Evolutionary conservation across 164 flowering plant species (phyloP).

Genomic region (Litsea cubeba): DNA sequence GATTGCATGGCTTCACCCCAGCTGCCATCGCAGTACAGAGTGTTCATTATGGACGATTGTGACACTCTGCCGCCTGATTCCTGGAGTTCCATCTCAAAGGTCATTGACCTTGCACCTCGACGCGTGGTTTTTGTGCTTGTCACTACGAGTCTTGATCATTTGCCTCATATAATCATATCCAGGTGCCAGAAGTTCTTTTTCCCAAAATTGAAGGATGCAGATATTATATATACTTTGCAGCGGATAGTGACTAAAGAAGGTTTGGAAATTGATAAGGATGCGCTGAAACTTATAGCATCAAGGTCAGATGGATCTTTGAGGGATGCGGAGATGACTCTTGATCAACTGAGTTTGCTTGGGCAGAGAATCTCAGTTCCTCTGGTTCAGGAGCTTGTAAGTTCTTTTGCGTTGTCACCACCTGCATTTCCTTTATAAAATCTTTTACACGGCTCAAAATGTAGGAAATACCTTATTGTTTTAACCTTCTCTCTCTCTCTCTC

Average conservation of each 20-base stretch:
- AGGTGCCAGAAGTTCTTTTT: constrained; percentile 97
- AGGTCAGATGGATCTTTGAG: constrained; percentile 94
- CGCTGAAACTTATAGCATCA: constrained; percentile 85
- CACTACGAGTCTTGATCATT: constrained; percentile 73
- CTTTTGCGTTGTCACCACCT: constrained; percentile 5
- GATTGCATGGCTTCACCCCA: constrained; percentile 55
- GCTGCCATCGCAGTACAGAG: constrained; percentile 53
- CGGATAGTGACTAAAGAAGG: constrained; percentile 80
- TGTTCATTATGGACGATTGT: constrained; percentile 89
- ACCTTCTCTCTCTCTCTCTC: too few species aligned
- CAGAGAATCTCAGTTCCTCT: constrained; percentile 77
- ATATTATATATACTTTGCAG: constrained; percentile 74
- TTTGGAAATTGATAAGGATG: constrained; percentile 82
- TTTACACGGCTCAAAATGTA: not conserved
- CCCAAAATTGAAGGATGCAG: constrained; percentile 96
- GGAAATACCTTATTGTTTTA: too few species aligned
- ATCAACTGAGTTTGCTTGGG: constrained; percentile 93
- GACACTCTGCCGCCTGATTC: constrained; percentile 74
- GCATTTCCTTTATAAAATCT: not conserved
- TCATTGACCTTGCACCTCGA: constrained; percentile 87
- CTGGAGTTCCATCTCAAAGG: constrained; percentile 89
- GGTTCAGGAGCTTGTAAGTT: constrained; percentile 89
- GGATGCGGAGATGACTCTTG: constrained; percentile 98
- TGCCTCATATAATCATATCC: constrained; percentile 86
- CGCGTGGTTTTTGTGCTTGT: constrained; percentile 83